These are phyloP conservation scores for Lagenidium giganteum DNA, from an alignment of 352 stramenopile species.

Conservation along the genomic window DNA sequence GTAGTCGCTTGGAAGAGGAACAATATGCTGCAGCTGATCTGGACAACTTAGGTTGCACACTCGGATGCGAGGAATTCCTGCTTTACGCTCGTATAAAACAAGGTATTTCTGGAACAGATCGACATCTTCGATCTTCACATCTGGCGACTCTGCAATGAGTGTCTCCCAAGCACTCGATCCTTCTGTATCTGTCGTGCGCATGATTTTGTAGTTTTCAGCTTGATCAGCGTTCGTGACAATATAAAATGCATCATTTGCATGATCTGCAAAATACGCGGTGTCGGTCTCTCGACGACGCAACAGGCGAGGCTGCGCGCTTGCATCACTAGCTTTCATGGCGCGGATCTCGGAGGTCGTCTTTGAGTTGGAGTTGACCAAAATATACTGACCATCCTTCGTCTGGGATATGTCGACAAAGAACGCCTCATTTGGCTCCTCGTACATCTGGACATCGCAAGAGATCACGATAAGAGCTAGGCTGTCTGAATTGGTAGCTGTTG, in stretches of 20 bases:
- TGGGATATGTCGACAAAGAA: slow-evolving; percentile 76
- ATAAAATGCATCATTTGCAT: slow-evolving; percentile 53
- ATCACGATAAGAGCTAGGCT: not conserved
- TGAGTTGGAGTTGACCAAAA: slow-evolving; percentile 81
- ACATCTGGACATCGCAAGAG: slow-evolving; percentile 29
- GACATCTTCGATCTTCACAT: slow-evolving; percentile 81
- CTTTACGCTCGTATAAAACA: slow-evolving; percentile 66
- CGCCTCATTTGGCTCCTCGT: slow-evolving; percentile 51
- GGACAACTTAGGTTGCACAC: slow-evolving; percentile 26
- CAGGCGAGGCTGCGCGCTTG: too few relatives aligned
- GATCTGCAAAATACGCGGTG: slow-evolving; percentile 75
- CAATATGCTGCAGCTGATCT: slow-evolving; percentile 4
- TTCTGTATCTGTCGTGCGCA: too few relatives aligned
- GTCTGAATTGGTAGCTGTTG: not conserved
- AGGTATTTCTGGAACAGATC: slow-evolving; percentile 70
- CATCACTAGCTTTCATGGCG: slow-evolving; percentile 6
- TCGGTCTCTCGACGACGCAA: slow-evolving; percentile 35
- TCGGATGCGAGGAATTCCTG: slow-evolving; percentile 55
- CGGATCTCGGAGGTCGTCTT: slow-evolving; percentile 79
- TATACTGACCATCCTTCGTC: slow-evolving; percentile 62
- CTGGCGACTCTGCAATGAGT: slow-evolving; percentile 32
- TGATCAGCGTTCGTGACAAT: slow-evolving; percentile 70
- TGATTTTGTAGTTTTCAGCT: slow-evolving; percentile 69
- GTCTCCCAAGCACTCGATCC: slow-evolving; percentile 34
- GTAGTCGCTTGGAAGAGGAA: slow-evolving; percentile 42